A percentile compares a stretch with the other conserved stretches of the same genome.
Evolutionary conservation across 345 rosid genomes (phyloP).

Genomic region (Eucalyptus erythrocorys): DNA sequence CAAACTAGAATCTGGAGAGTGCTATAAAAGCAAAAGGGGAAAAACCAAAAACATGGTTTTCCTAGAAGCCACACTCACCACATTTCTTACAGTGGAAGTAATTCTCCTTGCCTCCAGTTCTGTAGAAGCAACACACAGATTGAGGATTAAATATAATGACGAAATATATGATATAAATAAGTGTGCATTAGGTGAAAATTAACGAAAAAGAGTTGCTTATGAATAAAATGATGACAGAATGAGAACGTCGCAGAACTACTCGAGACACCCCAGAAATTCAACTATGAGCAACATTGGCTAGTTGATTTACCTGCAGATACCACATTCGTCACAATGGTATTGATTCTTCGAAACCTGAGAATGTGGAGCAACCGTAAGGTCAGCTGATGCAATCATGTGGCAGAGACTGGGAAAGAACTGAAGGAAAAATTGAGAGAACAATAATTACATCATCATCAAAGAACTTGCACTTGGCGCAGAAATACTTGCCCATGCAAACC

Average conservation of each 20-base stretch:
- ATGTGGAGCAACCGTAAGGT: neutral
- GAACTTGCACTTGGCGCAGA: constrained; percentile 54
- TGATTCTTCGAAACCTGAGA: constrained; percentile 45
- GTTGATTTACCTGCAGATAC: constrained; percentile 45
- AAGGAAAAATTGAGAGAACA: neutral
- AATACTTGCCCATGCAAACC: constrained; percentile 61
- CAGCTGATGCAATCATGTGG: neutral
- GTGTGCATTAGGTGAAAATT: neutral
- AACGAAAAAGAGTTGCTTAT: neutral
- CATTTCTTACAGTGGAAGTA: constrained; percentile 55
- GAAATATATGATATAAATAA: neutral
- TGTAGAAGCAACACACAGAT: neutral
- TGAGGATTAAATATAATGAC: neutral
- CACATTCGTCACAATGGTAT: constrained; percentile 58
- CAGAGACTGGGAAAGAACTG: neutral
- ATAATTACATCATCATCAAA: constrained; percentile 51
- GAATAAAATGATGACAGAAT: neutral
- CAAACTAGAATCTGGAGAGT: neutral
- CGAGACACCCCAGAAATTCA: neutral
- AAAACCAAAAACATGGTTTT: neutral
- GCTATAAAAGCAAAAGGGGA: neutral
- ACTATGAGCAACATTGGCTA: neutral
- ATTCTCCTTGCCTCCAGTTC: constrained; percentile 53
- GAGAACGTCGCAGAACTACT: neutral
- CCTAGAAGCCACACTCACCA: constrained; percentile 17